Evolutionary conservation across 495 filamentous ascomycete species (phyloP).

Genomic region (Tricharina praecox): DNA sequence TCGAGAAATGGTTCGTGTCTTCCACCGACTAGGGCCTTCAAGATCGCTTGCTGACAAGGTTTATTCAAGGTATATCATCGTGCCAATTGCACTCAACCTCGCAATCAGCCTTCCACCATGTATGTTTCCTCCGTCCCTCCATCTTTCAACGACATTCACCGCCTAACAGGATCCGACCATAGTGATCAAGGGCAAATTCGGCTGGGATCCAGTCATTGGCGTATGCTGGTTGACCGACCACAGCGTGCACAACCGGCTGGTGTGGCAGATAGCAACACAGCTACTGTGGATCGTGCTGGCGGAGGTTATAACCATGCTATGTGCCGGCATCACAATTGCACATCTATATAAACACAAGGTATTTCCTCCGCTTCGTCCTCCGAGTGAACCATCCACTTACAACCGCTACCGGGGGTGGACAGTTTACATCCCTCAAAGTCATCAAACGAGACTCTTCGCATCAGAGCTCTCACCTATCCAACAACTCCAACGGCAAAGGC

Average conservation of each 20-base stretch:
- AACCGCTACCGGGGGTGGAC: too few species aligned
- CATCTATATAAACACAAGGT: constrained; percentile 18
- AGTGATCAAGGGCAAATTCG: constrained; percentile 19
- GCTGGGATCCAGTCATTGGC: constrained; percentile 16
- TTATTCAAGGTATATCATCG: constrained; percentile 18
- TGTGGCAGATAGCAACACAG: constrained; percentile 17
- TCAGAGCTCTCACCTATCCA: too few species aligned
- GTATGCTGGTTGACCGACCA: constrained; percentile 17
- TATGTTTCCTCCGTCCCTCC: neutral
- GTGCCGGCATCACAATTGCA: constrained; percentile 8
- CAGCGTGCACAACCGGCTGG: neutral
- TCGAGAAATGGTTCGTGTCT: too few species aligned
- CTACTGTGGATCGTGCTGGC: constrained; percentile 19
- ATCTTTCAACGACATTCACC: neutral
- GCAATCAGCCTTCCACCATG: constrained; percentile 13
- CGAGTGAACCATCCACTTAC: neutral
- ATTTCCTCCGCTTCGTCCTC: neutral
- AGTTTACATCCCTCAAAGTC: neutral
- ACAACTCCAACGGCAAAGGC: neutral
- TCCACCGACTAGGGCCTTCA: too few species aligned
- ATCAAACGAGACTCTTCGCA: too few species aligned
- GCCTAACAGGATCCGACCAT: neutral
- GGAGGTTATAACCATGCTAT: constrained; percentile 8
- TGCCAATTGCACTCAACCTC: constrained; percentile 14
- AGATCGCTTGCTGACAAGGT: too few species aligned